phyloP scores from a whole-genome alignment of 495 filamentous ascomycete genomes.

The Letharia lupina region DNA sequence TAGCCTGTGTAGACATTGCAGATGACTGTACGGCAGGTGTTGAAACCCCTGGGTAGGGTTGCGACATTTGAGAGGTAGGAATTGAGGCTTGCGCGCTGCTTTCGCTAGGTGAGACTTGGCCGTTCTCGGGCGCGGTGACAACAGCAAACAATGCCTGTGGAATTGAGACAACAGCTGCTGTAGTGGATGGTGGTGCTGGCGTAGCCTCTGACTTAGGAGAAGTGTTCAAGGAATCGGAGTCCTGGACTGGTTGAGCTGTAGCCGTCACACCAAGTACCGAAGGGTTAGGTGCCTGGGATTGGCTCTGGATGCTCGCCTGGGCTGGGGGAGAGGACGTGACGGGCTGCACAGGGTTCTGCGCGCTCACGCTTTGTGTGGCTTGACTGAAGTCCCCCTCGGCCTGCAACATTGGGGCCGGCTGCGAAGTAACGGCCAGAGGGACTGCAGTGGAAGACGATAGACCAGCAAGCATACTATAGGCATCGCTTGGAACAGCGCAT shows the following conservation, averaged over 20 bases:
- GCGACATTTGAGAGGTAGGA: background rate
- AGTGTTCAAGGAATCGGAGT: background rate
- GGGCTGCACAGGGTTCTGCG: background rate
- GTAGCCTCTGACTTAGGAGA: background rate
- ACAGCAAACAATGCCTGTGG: background rate
- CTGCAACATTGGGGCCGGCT: constrained; percentile 11
- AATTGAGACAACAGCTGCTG: background rate
- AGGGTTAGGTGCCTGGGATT: background rate
- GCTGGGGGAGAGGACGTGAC: background rate
- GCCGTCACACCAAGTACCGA: background rate
- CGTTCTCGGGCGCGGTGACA: background rate
- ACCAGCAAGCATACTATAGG: constrained; percentile 7
- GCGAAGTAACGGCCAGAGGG: background rate
- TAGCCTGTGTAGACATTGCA: background rate
- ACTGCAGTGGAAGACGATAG: background rate
- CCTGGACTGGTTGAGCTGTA: background rate
- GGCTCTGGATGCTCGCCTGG: background rate
- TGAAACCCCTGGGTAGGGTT: background rate
- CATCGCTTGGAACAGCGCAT: constrained; percentile 19
- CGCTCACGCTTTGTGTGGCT: background rate
- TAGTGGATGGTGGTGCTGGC: background rate
- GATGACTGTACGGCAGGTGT: background rate
- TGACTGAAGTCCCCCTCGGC: constrained; percentile 3
- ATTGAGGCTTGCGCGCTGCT: background rate
- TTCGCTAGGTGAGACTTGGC: background rate